Conservation (phyloP, 139 green algal genomes). For the Chlorella sp. region DNA sequence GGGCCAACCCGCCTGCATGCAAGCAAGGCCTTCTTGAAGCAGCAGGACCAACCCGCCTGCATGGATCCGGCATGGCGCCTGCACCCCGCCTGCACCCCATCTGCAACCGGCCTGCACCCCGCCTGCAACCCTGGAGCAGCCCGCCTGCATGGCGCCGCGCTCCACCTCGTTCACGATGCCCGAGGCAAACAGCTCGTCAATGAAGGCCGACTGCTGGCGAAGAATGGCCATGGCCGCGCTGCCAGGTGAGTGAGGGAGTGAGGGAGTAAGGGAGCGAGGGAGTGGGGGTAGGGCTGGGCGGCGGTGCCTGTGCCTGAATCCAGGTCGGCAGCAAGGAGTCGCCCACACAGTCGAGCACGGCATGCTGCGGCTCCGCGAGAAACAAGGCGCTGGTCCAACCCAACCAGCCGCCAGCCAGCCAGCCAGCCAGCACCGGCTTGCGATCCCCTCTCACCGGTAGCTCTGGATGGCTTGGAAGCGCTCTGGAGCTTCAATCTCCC, state of each 20-base stretch:
- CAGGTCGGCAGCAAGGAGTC: background rate
- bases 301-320: background rate
- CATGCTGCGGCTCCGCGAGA: background rate
- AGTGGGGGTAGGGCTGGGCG: no score
- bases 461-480: slow-evolving; percentile 68
- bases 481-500: slow-evolving; percentile 83
- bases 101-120: no score
- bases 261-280: background rate
- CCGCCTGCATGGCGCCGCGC: slow-evolving; percentile 51
- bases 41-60: no score
- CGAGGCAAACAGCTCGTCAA: slow-evolving; percentile 65
- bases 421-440: no score
- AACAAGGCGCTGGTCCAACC: no score
- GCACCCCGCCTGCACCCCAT: background rate
- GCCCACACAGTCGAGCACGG: background rate
- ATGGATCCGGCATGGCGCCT: no score
- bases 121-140: no score
- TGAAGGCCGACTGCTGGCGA: slow-evolving; percentile 70
- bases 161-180: slow-evolving; percentile 78
- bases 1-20: no score
- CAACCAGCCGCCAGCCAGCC: no score
- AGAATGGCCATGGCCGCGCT: slow-evolving; percentile 55
- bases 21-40: no score
- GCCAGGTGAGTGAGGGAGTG: background rate
- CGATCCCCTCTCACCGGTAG: slow-evolving; percentile 25